phyloP scores from a whole-genome alignment of 495 filamentous ascomycete genomes.

The Rostrohypoxylon terebratum region DNA sequence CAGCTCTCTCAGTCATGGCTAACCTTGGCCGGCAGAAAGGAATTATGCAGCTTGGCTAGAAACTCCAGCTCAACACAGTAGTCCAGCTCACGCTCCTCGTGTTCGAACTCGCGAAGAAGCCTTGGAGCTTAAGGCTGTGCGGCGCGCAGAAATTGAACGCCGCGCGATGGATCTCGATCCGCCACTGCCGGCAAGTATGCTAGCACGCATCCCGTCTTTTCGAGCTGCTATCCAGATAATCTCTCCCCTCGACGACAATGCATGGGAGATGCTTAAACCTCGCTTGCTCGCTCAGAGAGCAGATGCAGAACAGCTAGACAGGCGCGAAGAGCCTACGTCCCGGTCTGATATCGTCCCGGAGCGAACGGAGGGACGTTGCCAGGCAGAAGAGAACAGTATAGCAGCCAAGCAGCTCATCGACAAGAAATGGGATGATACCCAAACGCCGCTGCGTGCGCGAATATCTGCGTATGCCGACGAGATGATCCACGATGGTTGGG shows the following conservation, averaged over 20 bases:
- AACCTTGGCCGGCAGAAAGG: conserved; percentile 11
- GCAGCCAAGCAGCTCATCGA: conserved; percentile 70
- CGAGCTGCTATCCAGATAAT: conserved; percentile 76
- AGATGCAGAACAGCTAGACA: conserved; percentile 67
- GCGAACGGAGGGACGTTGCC: conserved; percentile 23
- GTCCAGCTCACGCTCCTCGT: conserved; percentile 32
- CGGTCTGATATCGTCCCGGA: conserved; percentile 18
- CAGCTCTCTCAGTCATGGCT: background rate
- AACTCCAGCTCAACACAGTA: background rate
- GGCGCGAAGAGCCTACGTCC: conserved; percentile 53
- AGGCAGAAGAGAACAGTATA: conserved; percentile 49
- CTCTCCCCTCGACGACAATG: conserved; percentile 69
- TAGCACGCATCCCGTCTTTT: conserved; percentile 75
- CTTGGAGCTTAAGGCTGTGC: conserved; percentile 67
- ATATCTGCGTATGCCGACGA: conserved; percentile 73
- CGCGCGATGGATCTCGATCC: conserved; percentile 71
- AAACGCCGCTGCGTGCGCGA: conserved; percentile 69
- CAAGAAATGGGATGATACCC: conserved; percentile 74
- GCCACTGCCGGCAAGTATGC: conserved; percentile 66
- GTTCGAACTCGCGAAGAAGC: conserved; percentile 60
- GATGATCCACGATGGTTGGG: conserved; percentile 69
- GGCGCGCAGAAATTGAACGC: conserved; percentile 74
- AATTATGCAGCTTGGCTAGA: background rate
- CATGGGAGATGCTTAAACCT: conserved; percentile 73
- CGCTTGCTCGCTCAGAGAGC: conserved; percentile 72